A percentile compares a stretch with the other conserved stretches of the same genome.
Evolutionary conservation across 148 eudicot species (phyloP).

Genomic region (Vaccinium macrocarpon): DNA sequence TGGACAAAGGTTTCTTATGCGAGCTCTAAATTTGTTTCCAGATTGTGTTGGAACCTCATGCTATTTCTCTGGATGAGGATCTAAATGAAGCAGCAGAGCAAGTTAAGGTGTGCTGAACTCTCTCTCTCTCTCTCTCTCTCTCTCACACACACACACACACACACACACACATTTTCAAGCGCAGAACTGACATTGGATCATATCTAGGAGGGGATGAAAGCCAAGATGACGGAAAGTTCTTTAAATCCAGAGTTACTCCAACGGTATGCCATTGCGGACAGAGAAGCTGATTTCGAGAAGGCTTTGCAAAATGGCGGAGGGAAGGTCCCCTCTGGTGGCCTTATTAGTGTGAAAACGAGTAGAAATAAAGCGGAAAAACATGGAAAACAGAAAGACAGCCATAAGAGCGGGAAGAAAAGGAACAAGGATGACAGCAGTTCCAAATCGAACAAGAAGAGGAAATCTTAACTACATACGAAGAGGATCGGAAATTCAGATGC

Average conservation of each 20-base stretch:
- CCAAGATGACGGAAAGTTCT: conserved; percentile 39
- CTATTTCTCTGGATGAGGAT: conserved; percentile 76
- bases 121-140: background rate
- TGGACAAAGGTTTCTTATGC: background rate
- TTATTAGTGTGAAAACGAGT: conserved; percentile 70
- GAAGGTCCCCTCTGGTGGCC: conserved; percentile 49
- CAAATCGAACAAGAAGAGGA: conserved; percentile 73
- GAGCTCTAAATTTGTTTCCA: conserved; percentile 26
- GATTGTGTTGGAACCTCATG: conserved; percentile 69
- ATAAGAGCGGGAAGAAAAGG: conserved; percentile 57
- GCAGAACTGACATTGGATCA: conserved; percentile 1
- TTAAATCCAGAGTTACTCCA: conserved; percentile 55
- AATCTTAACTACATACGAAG: conserved; percentile 21
- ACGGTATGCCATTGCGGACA: conserved; percentile 56
- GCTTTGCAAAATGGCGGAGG: conserved; percentile 57
- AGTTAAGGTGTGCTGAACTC: conserved; percentile 49
- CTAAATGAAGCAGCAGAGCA: conserved; percentile 60
- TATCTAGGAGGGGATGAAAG: conserved; percentile 59
- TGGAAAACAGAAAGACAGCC: conserved; percentile 31
- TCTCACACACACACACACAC: background rate
- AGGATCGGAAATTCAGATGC: background rate
- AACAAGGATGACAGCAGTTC: conserved; percentile 45
- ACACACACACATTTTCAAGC: background rate
- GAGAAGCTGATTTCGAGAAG: conserved; percentile 57
- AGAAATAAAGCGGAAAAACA: conserved; percentile 44